Conservation (phyloP, 306 rosid genomes). For the Corylus avellana region DNA sequence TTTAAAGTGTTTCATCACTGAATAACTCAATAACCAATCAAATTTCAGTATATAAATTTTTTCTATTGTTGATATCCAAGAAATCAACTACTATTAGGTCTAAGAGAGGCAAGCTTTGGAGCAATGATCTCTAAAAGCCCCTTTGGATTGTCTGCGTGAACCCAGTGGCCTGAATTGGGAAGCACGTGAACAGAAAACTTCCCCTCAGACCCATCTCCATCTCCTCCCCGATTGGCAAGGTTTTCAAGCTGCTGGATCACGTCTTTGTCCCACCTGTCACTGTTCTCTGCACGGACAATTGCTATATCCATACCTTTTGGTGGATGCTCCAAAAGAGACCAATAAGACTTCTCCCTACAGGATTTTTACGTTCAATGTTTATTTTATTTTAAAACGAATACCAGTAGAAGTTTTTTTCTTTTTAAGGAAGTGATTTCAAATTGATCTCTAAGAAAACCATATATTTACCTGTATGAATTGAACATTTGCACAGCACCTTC, state of each 20-base stretch:
- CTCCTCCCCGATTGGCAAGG: slow-evolving; percentile 42
- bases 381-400: slow-evolving; percentile 7
- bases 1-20: background rate
- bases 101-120: slow-evolving; percentile 64
- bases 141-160: slow-evolving; percentile 88
- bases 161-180: slow-evolving; percentile 94
- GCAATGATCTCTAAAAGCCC: slow-evolving; percentile 82
- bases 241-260: slow-evolving; percentile 56
- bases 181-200: slow-evolving; percentile 63
- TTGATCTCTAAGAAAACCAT: background rate
- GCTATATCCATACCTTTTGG: slow-evolving; percentile 66
- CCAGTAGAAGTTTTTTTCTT: background rate
- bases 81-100: slow-evolving; percentile 24
- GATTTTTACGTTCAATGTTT: slow-evolving; percentile 16
- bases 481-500: slow-evolving; percentile 83
- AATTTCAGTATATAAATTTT: slow-evolving; percentile 4
- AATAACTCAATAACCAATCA: slow-evolving; percentile 8
- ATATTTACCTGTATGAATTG: slow-evolving; percentile 70
- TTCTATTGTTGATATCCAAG: slow-evolving; percentile 9
- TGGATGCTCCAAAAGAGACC: slow-evolving; percentile 78
- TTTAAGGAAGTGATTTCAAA: background rate
- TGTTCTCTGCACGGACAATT: slow-evolving; percentile 81
- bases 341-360: slow-evolving; percentile 68
- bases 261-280: slow-evolving; percentile 75
- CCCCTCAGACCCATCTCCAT: slow-evolving; percentile 51